phyloP scores from a whole-genome alignment of 495 filamentous ascomycete genomes.

The Rhypophila decipiens region DNA sequence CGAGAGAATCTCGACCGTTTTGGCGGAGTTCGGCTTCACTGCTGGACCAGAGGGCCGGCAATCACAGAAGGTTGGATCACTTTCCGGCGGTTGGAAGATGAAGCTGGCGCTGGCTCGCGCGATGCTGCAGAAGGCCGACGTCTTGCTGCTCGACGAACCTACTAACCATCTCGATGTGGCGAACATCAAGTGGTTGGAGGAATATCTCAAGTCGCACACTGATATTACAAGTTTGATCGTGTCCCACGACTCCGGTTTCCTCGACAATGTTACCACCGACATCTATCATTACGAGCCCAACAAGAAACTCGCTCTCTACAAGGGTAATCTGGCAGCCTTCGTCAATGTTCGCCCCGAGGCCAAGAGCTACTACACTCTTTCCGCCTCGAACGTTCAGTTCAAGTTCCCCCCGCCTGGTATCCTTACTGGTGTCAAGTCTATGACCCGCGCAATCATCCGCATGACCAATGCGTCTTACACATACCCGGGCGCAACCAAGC shows the following conservation, averaged over 20 bases:
- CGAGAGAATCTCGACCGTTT: conserved; percentile 74
- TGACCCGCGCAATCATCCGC: conserved; percentile 86
- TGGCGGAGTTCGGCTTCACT: conserved; percentile 90
- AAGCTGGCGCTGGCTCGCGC: conserved; percentile 94
- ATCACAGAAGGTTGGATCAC: conserved; percentile 77
- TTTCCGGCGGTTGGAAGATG: conserved; percentile 99
- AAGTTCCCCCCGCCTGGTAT: conserved; percentile 97
- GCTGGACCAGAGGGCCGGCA: conserved; percentile 83
- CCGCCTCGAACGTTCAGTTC: conserved; percentile 84
- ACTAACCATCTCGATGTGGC: conserved; percentile 97
- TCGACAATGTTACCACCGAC: conserved; percentile 95
- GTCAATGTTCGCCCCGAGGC: conserved; percentile 91
- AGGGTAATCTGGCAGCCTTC: conserved; percentile 88
- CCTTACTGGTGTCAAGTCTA: conserved; percentile 88
- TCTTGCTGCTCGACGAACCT: conserved; percentile 93
- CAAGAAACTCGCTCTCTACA: conserved; percentile 94
- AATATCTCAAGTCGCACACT: conserved; percentile 90
- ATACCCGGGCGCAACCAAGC: conserved; percentile 80
- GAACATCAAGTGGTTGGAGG: conserved; percentile 92
- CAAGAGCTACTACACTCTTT: conserved; percentile 97
- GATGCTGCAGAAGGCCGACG: conserved; percentile 94
- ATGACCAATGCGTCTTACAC: conserved; percentile 89
- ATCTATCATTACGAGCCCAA: conserved; percentile 96
- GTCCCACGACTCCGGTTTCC: conserved; percentile 94
- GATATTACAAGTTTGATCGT: conserved; percentile 98